Evolutionary conservation across 768 basidiomycete genomes (phyloP), one percentile per base, ranked within the genome.

Genomic region (Scleroderma citrinum): DNA sequence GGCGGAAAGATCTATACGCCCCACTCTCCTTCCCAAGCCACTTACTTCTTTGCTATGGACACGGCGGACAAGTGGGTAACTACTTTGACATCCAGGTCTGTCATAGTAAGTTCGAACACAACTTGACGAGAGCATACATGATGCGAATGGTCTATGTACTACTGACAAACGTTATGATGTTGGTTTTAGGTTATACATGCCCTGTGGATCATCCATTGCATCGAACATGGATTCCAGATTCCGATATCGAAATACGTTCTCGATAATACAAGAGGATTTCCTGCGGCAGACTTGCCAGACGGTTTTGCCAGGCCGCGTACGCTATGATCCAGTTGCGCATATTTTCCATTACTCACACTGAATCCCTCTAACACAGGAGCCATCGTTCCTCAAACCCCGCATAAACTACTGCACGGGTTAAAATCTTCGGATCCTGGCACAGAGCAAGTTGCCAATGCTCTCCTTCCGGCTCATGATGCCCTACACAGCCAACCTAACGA

Each of bases 41-140:
- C 56, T 30, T 66, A 68, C 48, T 66, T 64, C 48, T 66, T 66
- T 34, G 66, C 66, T 32, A 57, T 16, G 14, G 58, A 66, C 42
- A 49, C 53, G 11, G 52, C 49, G 19, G 64, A 66, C 6, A 54
- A 61, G 10, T 66, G 64, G 64, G 65, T 52, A 11, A 49, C 29
- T 21, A 64, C 53, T 39, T 29, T 66, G 5, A 51, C 55, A 40
- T 44, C 62, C 38, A 66, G 60, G 44, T 66, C 64, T 13, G 54
- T 66, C 16, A 41, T 55, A 54, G 64, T 68, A 34, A 54, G 64
- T 51, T 48, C 17, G 24, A 41, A 31, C 16, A 29, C 23, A n/a
- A 2, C 5, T 49, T 0, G 12, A 23, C 35, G 20, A 16, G n/a
- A 19, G 7, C 24, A 30, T 26, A 14, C n/a, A 24, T 17, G 34